Percentiles rank a stretch among this genome's conserved stretches.
Evolutionary conservation across 2,329 filamentous ascomycete genomes (phyloP).

Genomic region (Colletotrichum limetticola): DNA sequence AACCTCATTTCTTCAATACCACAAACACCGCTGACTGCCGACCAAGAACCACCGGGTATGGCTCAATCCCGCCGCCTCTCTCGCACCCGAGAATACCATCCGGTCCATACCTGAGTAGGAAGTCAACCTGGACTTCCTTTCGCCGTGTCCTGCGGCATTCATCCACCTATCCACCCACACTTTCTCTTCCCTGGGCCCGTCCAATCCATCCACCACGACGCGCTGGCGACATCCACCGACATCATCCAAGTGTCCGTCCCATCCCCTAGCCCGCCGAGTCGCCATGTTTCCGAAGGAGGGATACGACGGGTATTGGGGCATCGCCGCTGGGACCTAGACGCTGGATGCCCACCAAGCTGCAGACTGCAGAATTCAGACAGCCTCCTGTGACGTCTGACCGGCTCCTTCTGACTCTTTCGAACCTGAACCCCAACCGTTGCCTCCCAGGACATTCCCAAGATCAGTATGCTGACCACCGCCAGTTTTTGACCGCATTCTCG

Average conservation of each 20-base stretch:
- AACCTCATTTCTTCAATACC: background rate
- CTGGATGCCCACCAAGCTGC: too few species aligned
- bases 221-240: slow-evolving; percentile 18
- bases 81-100: background rate
- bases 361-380: too few species aligned
- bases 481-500: background rate
- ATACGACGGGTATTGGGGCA: background rate
- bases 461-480: background rate
- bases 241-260: slow-evolving; percentile 2
- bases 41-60: background rate
- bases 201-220: slow-evolving; percentile 15
- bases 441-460: background rate
- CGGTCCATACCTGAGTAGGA: background rate
- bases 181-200: background rate
- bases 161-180: slow-evolving; percentile 1
- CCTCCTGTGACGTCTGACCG: too few species aligned
- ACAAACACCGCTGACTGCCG: background rate
- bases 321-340: background rate
- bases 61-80: background rate
- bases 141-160: background rate
- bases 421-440: background rate
- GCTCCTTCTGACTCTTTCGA: background rate
- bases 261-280: background rate
- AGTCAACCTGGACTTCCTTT: background rate
- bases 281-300: background rate